Evolutionary conservation across 306 rosid genomes (phyloP), one percentile per base, ranked within the genome.

Genomic region (Acacia melanoxylon): DNA sequence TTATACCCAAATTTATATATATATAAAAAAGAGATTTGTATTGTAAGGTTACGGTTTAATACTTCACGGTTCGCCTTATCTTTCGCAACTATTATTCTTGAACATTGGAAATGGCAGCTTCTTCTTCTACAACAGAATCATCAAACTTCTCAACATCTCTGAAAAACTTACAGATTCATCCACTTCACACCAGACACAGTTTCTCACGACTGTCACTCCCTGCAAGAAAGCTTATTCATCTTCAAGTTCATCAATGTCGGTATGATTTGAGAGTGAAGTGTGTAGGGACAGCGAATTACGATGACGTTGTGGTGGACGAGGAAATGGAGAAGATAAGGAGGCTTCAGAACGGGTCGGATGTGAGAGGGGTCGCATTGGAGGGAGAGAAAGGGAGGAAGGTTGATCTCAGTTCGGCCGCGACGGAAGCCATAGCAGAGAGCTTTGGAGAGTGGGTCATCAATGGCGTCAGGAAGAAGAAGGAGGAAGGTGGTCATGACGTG

Each of bases 301-400:
- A 86, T 84, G 96, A 84, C 27, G 90, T 89, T 10, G 87, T 77
- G 82, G 91, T 74, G 77, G 97, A 95, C 40, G 99, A 93, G 79
- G 98, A 95, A 58, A 88, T 93, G 94, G 98, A 86, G 35, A 88
- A 48, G 82, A 93, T 93, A 46, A 82, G 86, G 82, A 85, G 98
- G 88, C 97, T 95, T 29, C 99, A 95, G 80, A 95, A 95, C 6
- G 99, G 99, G 59, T 90, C 99, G 5, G 99, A 95, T 29, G 93
- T 95, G 78, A 88, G 97, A 46, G 98, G 98, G 62, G 94, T 91
- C 79, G 98, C 98, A 22, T 17, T 95, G 90, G 89, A 85, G 72
- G 97, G 98, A 5, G 99, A 95, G 85, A 91, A 84, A 82, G 92
- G 94, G 3, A 86, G 99, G 84, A 49, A 51, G 10, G 95, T 93